Evolutionary conservation across 495 filamentous ascomycete genomes (phyloP), one percentile per base, ranked within the genome.

Genomic region (Halenospora varia): DNA sequence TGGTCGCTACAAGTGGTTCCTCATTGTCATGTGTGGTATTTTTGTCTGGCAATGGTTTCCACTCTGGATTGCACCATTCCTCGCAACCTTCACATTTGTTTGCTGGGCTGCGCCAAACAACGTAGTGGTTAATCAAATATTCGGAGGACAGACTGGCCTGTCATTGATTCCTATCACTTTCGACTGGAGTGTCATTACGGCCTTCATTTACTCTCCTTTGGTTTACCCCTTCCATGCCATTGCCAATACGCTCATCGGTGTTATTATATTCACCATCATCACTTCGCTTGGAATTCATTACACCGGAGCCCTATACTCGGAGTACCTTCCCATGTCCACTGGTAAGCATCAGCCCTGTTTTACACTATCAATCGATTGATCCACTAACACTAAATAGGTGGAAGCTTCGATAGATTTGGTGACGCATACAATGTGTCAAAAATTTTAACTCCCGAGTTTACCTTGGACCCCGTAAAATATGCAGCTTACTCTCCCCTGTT

Each of bases 91-190:
- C 2, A 79, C 81, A 13, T 84, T 85, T 57, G 68, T 80, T 29
- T 84, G 80, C 10, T 86, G 83, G 82, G 71, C 84, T 46, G 71
- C 70, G 1, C 82, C 83, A 9, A 68, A 83, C 18, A 88, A 82
- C 54, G 77, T 83, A 0, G 77, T 88, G 2, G 71, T 88, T 39
- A 88, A 88, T 57, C 85, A 89, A 63, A 58, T 90, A 3, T 89
- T 89, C 65, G 85, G 87, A 0, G 81, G 82, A 50, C 68, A 66
- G 17, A 85, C 84, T 1, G 86, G 86, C 0, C 62, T 89, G 19
- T 81, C 77, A 0, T 51, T 86, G 42, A 62, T 82, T 13, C 82
- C 82, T 10, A 76, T 86, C 42, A 48, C 57, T 6, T 50, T 60
- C 22, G 57, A 60, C 44, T 60, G 57, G 57, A 62, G 46, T 24